Conservation (phyloP, 345 rosid genomes). For the Nephelium lappaceum region DNA sequence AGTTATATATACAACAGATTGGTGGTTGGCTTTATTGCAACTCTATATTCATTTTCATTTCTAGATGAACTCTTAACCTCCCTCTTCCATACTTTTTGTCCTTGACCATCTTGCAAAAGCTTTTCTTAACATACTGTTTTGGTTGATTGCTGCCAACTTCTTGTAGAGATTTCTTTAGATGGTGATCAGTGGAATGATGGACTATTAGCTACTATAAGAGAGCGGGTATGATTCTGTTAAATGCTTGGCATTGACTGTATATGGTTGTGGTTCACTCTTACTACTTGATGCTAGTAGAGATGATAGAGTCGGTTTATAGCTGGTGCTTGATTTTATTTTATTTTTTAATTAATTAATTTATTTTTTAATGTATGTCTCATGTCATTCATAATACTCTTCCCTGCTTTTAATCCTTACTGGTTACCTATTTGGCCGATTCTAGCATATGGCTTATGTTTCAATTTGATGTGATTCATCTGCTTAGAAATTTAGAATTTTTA, state of each 20-base stretch:
- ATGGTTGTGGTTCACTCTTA: neutral
- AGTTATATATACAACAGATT: neutral
- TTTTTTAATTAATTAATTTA: too few relatives aligned
- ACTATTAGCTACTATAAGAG: conserved; percentile 86
- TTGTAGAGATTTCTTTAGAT: conserved; percentile 69
- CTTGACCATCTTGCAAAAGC: neutral
- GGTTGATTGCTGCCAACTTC: neutral
- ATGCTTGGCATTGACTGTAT: conserved; percentile 9
- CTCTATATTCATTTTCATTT: neutral
- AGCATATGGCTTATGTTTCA: neutral
- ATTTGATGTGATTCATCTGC: neutral
- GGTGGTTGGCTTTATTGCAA: neutral
- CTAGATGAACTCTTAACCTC: neutral
- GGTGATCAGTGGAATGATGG: conserved; percentile 98
- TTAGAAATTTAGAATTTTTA: neutral
- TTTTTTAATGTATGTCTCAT: neutral
- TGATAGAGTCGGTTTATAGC: conserved; percentile 1
- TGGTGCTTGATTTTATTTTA: neutral
- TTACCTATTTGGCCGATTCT: neutral
- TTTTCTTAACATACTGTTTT: neutral
- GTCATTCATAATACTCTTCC: neutral
- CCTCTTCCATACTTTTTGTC: neutral
- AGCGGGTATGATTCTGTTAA: conserved; percentile 57
- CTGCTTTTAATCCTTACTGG: neutral
- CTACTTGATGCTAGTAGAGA: conserved; percentile 21